A percentile compares a stretch with the other conserved stretches of the same genome.
Conservation (phyloP, 495 filamentous ascomycete genomes). For the Penicillium tannophilum region DNA sequence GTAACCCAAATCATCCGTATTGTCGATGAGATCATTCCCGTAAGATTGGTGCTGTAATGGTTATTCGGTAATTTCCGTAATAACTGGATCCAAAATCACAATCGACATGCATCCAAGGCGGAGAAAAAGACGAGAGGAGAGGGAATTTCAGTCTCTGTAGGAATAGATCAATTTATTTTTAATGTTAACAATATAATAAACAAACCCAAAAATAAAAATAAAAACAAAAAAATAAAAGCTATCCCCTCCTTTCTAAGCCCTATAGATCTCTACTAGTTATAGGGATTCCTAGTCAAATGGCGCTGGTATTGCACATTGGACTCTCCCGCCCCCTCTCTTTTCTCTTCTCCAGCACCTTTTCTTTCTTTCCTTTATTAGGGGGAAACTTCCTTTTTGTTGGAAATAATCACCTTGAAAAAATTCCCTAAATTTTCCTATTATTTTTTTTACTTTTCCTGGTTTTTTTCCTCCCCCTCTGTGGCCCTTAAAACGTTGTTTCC, state of each 20-base stretch:
- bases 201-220: background rate
- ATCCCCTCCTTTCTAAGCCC: background rate
- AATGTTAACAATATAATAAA: too few relatives aligned
- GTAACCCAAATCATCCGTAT: background rate
- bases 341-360: background rate
- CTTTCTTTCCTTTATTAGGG: background rate
- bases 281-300: too few relatives aligned
- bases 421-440: background rate
- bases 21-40: slow-evolving; percentile 5
- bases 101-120: too few relatives aligned
- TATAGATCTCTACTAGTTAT: background rate
- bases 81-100: background rate
- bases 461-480: background rate
- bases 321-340: background rate
- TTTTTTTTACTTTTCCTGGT: background rate
- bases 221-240: background rate
- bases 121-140: too few relatives aligned
- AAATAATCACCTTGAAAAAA: background rate
- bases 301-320: background rate
- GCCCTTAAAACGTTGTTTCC: background rate
- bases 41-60: background rate
- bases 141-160: too few relatives aligned
- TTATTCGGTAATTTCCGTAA: background rate
- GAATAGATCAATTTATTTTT: too few relatives aligned
- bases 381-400: background rate